A percentile compares a stretch with the other conserved stretches of the same genome.
These are phyloP conservation scores for Aspergillus ruber DNA, from an alignment of 2,329 filamentous ascomycete species.

Conservation along the genomic window DNA sequence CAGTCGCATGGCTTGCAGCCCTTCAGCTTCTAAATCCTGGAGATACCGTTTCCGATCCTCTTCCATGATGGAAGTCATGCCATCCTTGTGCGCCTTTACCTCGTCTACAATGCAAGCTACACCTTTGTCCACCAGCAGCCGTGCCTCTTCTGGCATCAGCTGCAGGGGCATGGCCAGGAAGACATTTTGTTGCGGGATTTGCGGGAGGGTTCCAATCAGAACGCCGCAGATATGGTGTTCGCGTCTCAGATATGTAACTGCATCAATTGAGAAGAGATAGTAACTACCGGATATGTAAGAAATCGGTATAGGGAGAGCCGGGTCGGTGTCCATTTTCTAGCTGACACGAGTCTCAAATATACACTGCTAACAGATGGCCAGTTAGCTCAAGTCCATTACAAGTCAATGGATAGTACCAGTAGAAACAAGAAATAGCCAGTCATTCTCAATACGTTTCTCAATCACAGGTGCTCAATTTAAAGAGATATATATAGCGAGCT, in stretches of 20 bases:
- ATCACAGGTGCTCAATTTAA: constrained; percentile 32
- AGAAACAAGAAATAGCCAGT: constrained; percentile 13
- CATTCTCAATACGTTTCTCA: constrained; percentile 41
- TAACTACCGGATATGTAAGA: constrained; percentile 74
- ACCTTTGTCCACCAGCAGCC: constrained; percentile 68
- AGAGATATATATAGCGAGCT: constrained; percentile 38
- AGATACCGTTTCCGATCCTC: constrained; percentile 59
- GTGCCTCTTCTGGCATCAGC: constrained; percentile 84
- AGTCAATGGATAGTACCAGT: constrained; percentile 3
- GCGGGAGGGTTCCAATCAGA: constrained; percentile 78
- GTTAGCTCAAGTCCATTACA: constrained; percentile 18
- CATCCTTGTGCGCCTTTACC: constrained; percentile 59
- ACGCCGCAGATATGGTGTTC: constrained; percentile 79
- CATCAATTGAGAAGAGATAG: constrained; percentile 81
- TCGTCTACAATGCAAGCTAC: constrained; percentile 79
- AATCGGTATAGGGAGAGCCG: constrained; percentile 63
- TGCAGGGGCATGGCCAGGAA: constrained; percentile 85
- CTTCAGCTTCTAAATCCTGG: constrained; percentile 48
- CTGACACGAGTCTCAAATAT: constrained; percentile 9
- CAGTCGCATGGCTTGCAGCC: constrained; percentile 44
- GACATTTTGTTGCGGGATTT: constrained; percentile 89
- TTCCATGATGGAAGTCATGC: constrained; percentile 54
- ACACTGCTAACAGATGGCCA: constrained; percentile 11
- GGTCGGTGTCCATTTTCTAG: constrained; percentile 28
- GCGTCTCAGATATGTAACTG: constrained; percentile 69